Conservation (phyloP, 2,329 filamentous ascomycete genomes). For the Coleophoma cylindrospora region DNA sequence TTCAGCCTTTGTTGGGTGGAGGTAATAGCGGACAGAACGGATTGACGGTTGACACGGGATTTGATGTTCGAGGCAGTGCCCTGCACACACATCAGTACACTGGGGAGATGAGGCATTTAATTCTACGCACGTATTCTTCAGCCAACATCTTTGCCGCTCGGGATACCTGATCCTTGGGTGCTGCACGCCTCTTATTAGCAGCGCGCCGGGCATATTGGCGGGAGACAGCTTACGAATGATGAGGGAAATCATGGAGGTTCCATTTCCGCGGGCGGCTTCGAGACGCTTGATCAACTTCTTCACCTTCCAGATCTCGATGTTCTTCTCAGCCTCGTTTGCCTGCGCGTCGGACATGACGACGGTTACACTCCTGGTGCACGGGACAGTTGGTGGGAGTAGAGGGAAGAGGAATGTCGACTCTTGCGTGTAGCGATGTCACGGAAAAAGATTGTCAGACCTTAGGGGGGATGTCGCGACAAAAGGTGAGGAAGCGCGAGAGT, state of each 20-base stretch:
- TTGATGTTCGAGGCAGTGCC: slow-evolving; percentile 99
- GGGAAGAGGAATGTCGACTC: too few relatives aligned
- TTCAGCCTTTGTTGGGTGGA: slow-evolving; percentile 99
- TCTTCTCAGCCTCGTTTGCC: slow-evolving; percentile 96
- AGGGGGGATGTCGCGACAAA: too few relatives aligned
- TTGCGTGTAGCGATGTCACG: too few relatives aligned
- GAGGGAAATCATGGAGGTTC: slow-evolving; percentile 98
- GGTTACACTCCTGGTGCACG: neutral
- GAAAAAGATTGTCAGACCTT: too few relatives aligned
- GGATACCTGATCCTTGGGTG: slow-evolving; percentile 97
- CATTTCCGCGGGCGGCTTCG: slow-evolving; percentile 94
- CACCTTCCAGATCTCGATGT: slow-evolving; percentile 92
- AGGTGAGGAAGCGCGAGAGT: too few relatives aligned
- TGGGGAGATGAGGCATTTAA: slow-evolving; percentile 1
- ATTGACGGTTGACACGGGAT: slow-evolving; percentile 97
- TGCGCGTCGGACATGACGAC: slow-evolving; percentile 80
- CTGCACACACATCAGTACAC: slow-evolving; percentile 36
- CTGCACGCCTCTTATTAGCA: slow-evolving; percentile 37
- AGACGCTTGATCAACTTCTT: slow-evolving; percentile 99
- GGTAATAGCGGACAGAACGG: slow-evolving; percentile 95
- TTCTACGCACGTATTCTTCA: slow-evolving; percentile 86
- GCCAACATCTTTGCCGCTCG: slow-evolving; percentile 98
- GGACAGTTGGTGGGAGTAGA: too few relatives aligned
- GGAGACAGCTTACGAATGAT: slow-evolving; percentile 73
- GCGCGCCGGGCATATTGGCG: slow-evolving; percentile 13